Percentiles rank a stretch among this genome's conserved stretches.
Evolutionary conservation across 192 early-diverging fungal species (phyloP).

Genomic region (Cladochytrium replicatum): DNA sequence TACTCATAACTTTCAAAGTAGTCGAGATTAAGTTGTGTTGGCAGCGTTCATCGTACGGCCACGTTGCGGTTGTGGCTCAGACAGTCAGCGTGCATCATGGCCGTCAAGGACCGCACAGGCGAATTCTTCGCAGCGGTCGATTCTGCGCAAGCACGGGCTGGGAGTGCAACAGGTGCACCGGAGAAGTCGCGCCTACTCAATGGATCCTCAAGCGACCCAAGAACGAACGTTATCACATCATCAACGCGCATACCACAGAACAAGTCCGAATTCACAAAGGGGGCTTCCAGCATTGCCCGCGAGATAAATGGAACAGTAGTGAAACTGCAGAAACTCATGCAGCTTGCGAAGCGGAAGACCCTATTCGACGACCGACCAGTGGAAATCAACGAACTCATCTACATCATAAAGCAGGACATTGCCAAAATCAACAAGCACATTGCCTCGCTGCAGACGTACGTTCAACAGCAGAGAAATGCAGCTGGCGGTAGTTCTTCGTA

Average conservation of each 20-base stretch:
- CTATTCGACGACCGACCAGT: constrained; percentile 94
- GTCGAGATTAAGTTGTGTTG: no score
- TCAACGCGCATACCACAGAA: constrained; percentile 28
- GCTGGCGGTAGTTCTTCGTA: constrained; percentile 1
- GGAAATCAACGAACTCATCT: constrained; percentile 91
- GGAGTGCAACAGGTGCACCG: neutral
- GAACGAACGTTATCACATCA: constrained; percentile 14
- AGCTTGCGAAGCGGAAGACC: constrained; percentile 88
- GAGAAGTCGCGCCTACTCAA: constrained; percentile 19
- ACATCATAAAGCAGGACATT: constrained; percentile 94
- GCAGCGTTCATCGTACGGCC: no score
- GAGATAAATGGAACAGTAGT: constrained; percentile 77
- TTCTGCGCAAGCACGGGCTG: constrained; percentile 45
- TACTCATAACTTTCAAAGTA: no score
- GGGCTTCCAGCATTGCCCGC: constrained; percentile 71
- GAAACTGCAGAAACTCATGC: constrained; percentile 77
- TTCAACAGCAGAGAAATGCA: constrained; percentile 41
- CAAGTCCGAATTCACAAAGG: constrained; percentile 73
- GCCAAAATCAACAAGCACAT: constrained; percentile 91
- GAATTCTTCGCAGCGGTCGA: constrained; percentile 82
- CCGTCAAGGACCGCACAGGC: constrained; percentile 61
- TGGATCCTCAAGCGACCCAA: constrained; percentile 9
- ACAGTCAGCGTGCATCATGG: no score
- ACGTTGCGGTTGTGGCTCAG: no score
- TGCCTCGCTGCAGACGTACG: constrained; percentile 63